These are phyloP conservation scores for Rhizopogon roseolus DNA, from an alignment of 768 basidiomycete genomes.

Conservation along the genomic window DNA sequence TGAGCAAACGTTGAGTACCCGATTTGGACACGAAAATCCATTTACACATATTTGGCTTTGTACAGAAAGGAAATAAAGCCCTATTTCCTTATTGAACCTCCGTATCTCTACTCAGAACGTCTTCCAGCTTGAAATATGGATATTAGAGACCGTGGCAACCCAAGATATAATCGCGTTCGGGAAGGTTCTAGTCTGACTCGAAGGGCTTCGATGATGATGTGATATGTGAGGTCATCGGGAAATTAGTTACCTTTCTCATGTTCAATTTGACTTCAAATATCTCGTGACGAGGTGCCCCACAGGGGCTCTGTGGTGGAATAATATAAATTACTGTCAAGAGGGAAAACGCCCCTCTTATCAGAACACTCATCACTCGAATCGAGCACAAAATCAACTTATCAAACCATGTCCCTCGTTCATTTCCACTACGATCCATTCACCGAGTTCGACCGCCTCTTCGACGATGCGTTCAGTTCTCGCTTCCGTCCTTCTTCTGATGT, in stretches of 20 bases:
- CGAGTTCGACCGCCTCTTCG: constrained; percentile 41
- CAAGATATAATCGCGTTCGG: too few species aligned
- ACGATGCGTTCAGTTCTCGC: constrained; percentile 30
- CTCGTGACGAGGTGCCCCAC: neutral
- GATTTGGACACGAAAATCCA: neutral
- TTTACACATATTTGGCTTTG: neutral
- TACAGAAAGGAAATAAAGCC: neutral
- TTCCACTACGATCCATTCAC: constrained; percentile 34
- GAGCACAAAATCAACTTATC: neutral
- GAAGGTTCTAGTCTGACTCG: too few species aligned
- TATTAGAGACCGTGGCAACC: too few species aligned
- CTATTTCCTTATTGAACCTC: neutral
- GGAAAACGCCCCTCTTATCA: neutral
- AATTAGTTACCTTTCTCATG: neutral
- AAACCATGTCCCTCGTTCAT: constrained; percentile 20
- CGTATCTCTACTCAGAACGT: too few species aligned
- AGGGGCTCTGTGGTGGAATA: neutral
- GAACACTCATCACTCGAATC: neutral
- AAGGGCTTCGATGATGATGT: neutral
- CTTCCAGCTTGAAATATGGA: too few species aligned
- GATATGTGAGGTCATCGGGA: neutral
- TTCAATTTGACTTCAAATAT: neutral
- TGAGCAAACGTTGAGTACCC: too few species aligned
- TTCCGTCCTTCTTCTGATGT: constrained; percentile 12
- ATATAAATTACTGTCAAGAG: neutral